Evolutionary conservation across 169 alveolate species (phyloP).

Genomic region (Fabrea salina): DNA sequence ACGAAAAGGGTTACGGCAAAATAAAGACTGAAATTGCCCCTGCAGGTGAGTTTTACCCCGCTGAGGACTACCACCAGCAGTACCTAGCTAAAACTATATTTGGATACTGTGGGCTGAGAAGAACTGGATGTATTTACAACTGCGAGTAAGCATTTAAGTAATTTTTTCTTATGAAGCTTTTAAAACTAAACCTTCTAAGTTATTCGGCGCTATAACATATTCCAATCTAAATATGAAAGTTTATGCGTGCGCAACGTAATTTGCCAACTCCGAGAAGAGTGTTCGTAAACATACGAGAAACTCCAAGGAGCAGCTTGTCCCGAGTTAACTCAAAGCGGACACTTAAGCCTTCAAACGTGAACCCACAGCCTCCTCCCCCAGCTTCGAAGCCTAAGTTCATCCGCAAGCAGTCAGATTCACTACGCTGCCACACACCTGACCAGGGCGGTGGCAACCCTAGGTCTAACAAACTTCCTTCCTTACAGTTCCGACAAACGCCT

Average conservation of each 20-base stretch:
- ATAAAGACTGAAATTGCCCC: too few relatives aligned
- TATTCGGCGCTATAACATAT: too few relatives aligned
- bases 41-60: too few relatives aligned
- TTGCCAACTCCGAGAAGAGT: not conserved
- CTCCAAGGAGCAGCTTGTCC: not conserved
- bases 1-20: not conserved
- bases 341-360: not conserved
- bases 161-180: too few relatives aligned
- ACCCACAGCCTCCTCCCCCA: not conserved
- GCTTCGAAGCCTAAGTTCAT: not conserved
- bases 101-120: too few relatives aligned
- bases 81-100: too few relatives aligned
- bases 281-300: not conserved
- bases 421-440: slow-evolving; percentile 20
- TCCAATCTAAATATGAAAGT: slow-evolving; percentile 1
- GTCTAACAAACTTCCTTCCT: not conserved
- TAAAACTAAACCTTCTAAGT: too few relatives aligned
- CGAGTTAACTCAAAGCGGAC: not conserved
- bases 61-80: too few relatives aligned
- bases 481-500: not conserved
- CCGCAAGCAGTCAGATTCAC: not conserved
- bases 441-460: slow-evolving; percentile 21
- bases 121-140: too few relatives aligned
- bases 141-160: too few relatives aligned
- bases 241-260: not conserved